phyloP scores from a whole-genome alignment of 495 filamentous ascomycete genomes.

The Penicillium psychrofluorescens region DNA sequence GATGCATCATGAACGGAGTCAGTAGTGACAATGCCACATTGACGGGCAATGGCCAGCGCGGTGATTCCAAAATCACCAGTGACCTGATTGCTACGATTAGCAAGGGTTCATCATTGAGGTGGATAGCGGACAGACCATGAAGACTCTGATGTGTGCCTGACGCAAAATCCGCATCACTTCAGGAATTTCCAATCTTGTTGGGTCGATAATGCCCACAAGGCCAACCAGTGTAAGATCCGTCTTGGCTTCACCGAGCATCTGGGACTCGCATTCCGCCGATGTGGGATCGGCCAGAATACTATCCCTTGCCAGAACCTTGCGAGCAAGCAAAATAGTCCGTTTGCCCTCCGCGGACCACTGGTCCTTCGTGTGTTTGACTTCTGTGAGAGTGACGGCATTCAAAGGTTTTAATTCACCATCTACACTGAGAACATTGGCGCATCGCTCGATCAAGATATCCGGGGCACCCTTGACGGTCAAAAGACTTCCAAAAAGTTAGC shows the following conservation, averaged over 20 bases:
- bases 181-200: constrained; percentile 57
- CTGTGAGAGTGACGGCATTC: constrained; percentile 20
- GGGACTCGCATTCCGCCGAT: constrained; percentile 44
- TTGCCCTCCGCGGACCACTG: constrained; percentile 56
- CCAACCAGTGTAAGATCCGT: constrained; percentile 52
- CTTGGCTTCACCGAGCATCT: constrained; percentile 39
- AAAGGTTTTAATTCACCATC: constrained; percentile 41
- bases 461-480: constrained; percentile 61
- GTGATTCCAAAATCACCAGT: constrained; percentile 67
- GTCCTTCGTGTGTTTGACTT: constrained; percentile 49
- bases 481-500: too few species aligned
- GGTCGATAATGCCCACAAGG: constrained; percentile 60
- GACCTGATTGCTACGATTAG: constrained; percentile 1
- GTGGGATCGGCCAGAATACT: constrained; percentile 21
- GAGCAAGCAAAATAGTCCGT: constrained; percentile 58
- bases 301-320: constrained; percentile 39
- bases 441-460: constrained; percentile 53
- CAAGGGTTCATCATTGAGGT: too few species aligned
- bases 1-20: constrained; percentile 8
- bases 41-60: constrained; percentile 54
- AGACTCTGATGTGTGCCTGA: constrained; percentile 54
- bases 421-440: constrained; percentile 37
- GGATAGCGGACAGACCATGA: constrained; percentile 37
- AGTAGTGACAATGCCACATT: constrained; percentile 54
- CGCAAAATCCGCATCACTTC: constrained; percentile 50